Evolutionary conservation across 768 basidiomycete species (phyloP).

Genomic region (Tubosaeta sp.): DNA sequence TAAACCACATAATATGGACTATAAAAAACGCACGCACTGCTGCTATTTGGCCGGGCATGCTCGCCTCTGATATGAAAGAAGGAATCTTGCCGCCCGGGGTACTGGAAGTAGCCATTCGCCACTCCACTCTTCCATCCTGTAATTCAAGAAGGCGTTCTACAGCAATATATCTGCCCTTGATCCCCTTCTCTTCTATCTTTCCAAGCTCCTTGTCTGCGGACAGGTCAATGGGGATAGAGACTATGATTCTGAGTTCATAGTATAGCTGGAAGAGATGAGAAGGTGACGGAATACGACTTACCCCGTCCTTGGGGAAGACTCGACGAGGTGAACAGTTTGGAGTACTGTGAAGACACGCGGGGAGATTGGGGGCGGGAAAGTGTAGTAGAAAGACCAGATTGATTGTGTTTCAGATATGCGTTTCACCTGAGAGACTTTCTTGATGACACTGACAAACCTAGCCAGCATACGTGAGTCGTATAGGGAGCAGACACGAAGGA

Average conservation of each 20-base stretch:
- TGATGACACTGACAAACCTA: slow-evolving; percentile 65
- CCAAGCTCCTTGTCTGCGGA: slow-evolving; percentile 52
- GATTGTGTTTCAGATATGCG: slow-evolving; percentile 57
- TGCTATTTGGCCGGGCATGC: slow-evolving; percentile 60
- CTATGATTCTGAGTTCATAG: slow-evolving; percentile 26
- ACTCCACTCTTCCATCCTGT: slow-evolving; percentile 61
- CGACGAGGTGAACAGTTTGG: slow-evolving; percentile 54
- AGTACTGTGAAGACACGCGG: slow-evolving; percentile 74
- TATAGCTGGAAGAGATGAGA: neutral
- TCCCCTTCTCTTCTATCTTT: slow-evolving; percentile 59
- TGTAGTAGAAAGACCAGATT: slow-evolving; percentile 73
- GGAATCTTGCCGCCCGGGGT: slow-evolving; percentile 69
- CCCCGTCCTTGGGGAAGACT: slow-evolving; percentile 54
- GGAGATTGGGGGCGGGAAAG: slow-evolving; percentile 64
- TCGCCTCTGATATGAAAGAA: slow-evolving; percentile 54
- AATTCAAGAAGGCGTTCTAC: slow-evolving; percentile 65
- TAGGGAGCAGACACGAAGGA: neutral
- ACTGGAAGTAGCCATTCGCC: slow-evolving; percentile 78
- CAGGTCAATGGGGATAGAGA: slow-evolving; percentile 70
- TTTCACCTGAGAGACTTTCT: slow-evolving; percentile 60
- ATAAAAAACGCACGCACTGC: slow-evolving; percentile 35
- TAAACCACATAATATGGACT: neutral
- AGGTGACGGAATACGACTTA: slow-evolving; percentile 29
- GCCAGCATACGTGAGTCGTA: neutral
- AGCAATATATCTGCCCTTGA: slow-evolving; percentile 64